These are phyloP conservation scores for Beauveria sp. DNA, from an alignment of 2,329 filamentous ascomycete genomes.

Conservation along the genomic window DNA sequence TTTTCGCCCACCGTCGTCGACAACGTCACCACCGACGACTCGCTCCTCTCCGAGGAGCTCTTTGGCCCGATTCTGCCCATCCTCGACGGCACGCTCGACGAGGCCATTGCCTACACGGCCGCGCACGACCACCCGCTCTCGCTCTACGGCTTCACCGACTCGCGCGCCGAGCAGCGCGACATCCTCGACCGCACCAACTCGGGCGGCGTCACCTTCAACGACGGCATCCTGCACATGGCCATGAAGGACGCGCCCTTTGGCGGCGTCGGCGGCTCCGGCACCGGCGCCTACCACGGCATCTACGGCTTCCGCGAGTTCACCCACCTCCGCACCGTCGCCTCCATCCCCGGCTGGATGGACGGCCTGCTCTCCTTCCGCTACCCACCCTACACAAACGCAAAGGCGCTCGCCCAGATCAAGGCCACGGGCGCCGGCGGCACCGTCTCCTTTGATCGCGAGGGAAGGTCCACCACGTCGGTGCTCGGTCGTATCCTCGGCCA, in stretches of 20 bases:
- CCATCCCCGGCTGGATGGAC: conserved; percentile 30
- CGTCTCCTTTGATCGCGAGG: conserved; percentile 3
- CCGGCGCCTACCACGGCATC: conserved; percentile 40
- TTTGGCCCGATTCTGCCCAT: conserved; percentile 37
- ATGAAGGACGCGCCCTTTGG: conserved; percentile 38
- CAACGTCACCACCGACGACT: conserved; percentile 26
- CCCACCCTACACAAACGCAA: conserved; percentile 16
- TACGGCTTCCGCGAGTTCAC: conserved; percentile 38
- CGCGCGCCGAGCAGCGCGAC: conserved; percentile 26
- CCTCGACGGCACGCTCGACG: conserved; percentile 23
- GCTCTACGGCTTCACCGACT: conserved; percentile 33
- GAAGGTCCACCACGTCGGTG: not conserved
- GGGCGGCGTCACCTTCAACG: conserved; percentile 45
- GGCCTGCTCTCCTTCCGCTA: conserved; percentile 16
- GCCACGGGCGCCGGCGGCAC: not conserved
- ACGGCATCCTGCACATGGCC: conserved; percentile 35
- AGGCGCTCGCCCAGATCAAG: conserved; percentile 4
- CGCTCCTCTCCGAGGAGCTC: conserved; percentile 35
- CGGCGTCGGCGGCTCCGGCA: conserved; percentile 41
- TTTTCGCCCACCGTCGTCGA: conserved; percentile 32
- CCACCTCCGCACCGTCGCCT: conserved; percentile 30
- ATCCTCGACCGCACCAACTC: conserved; percentile 30
- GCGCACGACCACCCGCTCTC: conserved; percentile 28
- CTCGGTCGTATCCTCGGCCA: not conserved
- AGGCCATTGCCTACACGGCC: conserved; percentile 23